Evolutionary conservation across 441 rosid species (phyloP).

Genomic region (Jatropha multifida): DNA sequence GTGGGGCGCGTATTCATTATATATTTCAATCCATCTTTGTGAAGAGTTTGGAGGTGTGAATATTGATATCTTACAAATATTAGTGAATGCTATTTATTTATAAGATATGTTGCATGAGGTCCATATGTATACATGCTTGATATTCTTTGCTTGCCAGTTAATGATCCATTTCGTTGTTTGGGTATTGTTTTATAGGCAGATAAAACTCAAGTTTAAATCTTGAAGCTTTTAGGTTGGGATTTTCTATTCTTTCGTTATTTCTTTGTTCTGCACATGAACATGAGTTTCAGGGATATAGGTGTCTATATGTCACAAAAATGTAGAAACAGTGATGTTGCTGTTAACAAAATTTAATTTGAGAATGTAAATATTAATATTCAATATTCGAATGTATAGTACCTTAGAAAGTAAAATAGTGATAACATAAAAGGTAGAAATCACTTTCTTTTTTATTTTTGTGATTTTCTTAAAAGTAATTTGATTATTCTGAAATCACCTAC

Average conservation of each 20-base stretch:
- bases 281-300: background rate
- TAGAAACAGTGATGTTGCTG: background rate
- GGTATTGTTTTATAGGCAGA: background rate
- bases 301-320: conserved; percentile 2
- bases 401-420: background rate
- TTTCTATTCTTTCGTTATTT: background rate
- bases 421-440: no score
- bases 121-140: background rate
- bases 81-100: background rate
- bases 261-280: background rate
- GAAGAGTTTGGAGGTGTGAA: conserved; percentile 73
- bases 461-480: background rate
- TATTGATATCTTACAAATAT: background rate
- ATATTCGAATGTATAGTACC: background rate
- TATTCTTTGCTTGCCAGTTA: background rate
- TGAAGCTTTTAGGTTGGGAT: background rate
- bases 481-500: background rate
- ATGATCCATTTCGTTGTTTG: background rate
- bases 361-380: background rate
- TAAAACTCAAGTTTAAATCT: background rate
- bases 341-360: background rate
- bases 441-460: background rate
- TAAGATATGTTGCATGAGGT: background rate
- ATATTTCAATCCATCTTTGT: conserved; percentile 85
- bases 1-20: conserved; percentile 90